Conservation (phyloP, 768 basidiomycete genomes). For the Termitomyces heimii region DNA sequence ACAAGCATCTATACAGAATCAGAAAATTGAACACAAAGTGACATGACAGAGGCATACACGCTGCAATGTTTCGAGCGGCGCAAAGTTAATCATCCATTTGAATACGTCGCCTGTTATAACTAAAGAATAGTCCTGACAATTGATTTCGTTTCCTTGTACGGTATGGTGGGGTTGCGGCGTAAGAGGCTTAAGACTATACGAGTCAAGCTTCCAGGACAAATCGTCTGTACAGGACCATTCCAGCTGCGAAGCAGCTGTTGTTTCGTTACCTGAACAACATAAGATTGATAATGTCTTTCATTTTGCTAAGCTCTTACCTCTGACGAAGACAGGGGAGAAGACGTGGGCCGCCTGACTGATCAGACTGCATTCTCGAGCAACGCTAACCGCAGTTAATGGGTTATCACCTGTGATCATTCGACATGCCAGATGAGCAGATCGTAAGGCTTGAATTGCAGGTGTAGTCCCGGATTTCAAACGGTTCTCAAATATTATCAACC, state of each 20-base stretch:
- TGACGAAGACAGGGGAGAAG: slow-evolving; percentile 74
- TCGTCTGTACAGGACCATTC: slow-evolving; percentile 96
- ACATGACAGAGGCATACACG: slow-evolving; percentile 47
- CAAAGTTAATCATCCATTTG: slow-evolving; percentile 96
- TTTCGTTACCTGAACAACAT: slow-evolving; percentile 41
- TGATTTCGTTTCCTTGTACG: slow-evolving; percentile 64
- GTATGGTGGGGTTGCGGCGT: slow-evolving; percentile 65
- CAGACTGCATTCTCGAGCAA: slow-evolving; percentile 89
- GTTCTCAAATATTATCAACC: slow-evolving; percentile 97
- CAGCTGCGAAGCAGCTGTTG: slow-evolving; percentile 52
- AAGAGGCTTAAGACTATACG: slow-evolving; percentile 81
- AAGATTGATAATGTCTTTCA: background rate
- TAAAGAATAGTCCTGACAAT: slow-evolving; percentile 84
- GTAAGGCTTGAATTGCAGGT: slow-evolving; percentile 83
- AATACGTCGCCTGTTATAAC: slow-evolving; percentile 95
- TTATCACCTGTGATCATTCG: slow-evolving; percentile 99
- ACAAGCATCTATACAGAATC: slow-evolving; percentile 76
- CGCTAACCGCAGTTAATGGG: slow-evolving; percentile 92
- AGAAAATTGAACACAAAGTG: background rate
- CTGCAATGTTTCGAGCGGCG: slow-evolving; percentile 89
- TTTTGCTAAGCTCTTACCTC: slow-evolving; percentile 42
- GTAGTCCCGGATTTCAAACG: slow-evolving; percentile 90
- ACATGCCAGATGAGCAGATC: slow-evolving; percentile 86
- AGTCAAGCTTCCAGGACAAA: slow-evolving; percentile 74
- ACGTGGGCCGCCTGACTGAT: slow-evolving; percentile 87